phyloP scores from a whole-genome alignment of 306 rosid genomes.

The Citrullus colocynthis region DNA sequence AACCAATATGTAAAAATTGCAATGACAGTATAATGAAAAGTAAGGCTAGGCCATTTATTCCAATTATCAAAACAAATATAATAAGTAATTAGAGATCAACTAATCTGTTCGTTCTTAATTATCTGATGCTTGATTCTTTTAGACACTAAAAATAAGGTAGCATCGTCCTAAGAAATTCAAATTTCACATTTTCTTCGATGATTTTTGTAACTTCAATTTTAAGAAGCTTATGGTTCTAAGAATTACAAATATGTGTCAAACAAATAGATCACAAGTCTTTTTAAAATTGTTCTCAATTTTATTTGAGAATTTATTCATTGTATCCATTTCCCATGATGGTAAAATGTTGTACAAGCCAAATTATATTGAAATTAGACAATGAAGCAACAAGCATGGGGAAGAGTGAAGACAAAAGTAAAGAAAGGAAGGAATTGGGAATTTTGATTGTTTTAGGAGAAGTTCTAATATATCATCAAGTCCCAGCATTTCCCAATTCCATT shows the following conservation, averaged over 20 bases:
- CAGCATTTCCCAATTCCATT: neutral
- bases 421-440: neutral
- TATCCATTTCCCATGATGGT: neutral
- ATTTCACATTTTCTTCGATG: neutral
- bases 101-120: neutral
- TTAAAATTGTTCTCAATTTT: neutral
- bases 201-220: neutral
- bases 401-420: neutral
- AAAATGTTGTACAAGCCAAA: neutral
- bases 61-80: neutral
- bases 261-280: neutral
- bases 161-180: neutral
- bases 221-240: neutral
- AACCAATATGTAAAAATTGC: neutral
- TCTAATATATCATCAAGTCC: neutral
- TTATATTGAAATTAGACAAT: neutral
- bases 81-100: neutral
- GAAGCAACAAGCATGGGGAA: neutral
- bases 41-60: neutral
- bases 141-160: neutral
- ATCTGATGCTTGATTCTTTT: neutral
- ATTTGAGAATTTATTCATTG: neutral
- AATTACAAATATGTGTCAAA: neutral
- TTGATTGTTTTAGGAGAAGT: neutral
- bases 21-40: neutral